Percentiles rank a stretch among this genome's conserved stretches.
Evolutionary conservation across 2,329 filamentous ascomycete species (phyloP).

Genomic region (Dactylellina sp.): DNA sequence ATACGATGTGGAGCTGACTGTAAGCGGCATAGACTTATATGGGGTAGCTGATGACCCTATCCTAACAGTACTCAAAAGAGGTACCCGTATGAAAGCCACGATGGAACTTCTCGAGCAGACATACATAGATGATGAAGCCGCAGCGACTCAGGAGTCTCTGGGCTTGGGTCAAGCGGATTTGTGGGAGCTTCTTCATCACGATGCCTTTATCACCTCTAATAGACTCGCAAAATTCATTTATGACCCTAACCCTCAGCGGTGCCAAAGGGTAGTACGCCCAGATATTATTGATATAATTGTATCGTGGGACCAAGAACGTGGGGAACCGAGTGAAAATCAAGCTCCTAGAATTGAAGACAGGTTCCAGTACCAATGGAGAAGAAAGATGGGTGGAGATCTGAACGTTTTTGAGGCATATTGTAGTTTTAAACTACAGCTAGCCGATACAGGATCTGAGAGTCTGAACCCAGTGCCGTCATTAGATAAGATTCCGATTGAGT

Average conservation of each 20-base stretch:
- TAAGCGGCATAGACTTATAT: not conserved
- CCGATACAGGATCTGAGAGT: not conserved
- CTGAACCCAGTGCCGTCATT: not conserved
- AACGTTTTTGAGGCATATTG: not conserved
- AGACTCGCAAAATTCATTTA: not conserved
- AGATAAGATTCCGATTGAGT: not conserved
- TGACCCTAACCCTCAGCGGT: not conserved
- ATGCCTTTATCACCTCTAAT: not conserved
- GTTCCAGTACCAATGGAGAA: conserved; percentile 5
- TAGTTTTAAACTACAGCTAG: not conserved
- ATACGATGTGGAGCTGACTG: not conserved
- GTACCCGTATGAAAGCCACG: conserved; percentile 19
- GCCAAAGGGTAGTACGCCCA: not conserved
- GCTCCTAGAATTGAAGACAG: not conserved
- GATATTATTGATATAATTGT: conserved; percentile 2
- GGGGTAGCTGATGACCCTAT: not conserved
- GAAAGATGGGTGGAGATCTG: conserved; percentile 6
- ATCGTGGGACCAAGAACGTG: conserved; percentile 12
- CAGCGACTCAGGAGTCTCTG: not conserved
- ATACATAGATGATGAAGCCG: conserved; percentile 13
- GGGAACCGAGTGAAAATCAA: no score
- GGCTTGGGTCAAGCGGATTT: not conserved
- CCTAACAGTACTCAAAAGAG: conserved; percentile 4
- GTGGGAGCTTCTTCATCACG: not conserved
- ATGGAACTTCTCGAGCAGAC: conserved; percentile 21